Evolutionary conservation across 305 asterid species (phyloP).

Genomic region (Fraxinus paxiana): DNA sequence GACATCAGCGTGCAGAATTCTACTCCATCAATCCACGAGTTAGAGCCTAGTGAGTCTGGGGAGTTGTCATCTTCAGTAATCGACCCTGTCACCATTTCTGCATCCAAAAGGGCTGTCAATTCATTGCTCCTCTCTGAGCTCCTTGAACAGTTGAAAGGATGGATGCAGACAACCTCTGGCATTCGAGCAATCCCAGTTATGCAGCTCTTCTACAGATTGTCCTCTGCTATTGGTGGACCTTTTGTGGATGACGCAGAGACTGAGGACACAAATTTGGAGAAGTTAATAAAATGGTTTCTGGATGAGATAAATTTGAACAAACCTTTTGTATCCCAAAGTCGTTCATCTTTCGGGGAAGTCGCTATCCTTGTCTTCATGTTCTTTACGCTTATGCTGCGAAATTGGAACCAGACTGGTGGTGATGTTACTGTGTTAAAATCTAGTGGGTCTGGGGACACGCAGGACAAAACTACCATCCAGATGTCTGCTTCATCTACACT

Average conservation of each 20-base stretch:
- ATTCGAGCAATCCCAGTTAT: slow-evolving; percentile 86
- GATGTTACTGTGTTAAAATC: slow-evolving; percentile 68
- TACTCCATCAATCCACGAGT: slow-evolving; percentile 71
- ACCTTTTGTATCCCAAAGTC: slow-evolving; percentile 61
- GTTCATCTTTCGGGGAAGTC: slow-evolving; percentile 87
- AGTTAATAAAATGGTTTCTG: slow-evolving; percentile 81
- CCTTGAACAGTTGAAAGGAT: slow-evolving; percentile 92
- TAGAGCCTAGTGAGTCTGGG: slow-evolving; percentile 72
- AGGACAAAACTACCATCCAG: slow-evolving; percentile 59
- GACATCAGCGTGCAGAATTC: slow-evolving; percentile 53
- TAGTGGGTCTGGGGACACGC: slow-evolving; percentile 52
- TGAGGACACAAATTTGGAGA: slow-evolving; percentile 80
- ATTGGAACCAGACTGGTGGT: slow-evolving; percentile 93
- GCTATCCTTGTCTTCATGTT: slow-evolving; percentile 84
- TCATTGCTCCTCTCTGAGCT: slow-evolving; percentile 90
- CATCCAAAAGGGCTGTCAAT: slow-evolving; percentile 93
- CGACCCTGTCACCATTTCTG: slow-evolving; percentile 94
- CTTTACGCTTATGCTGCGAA: slow-evolving; percentile 94
- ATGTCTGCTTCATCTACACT: slow-evolving; percentile 49
- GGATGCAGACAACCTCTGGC: slow-evolving; percentile 89
- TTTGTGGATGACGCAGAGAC: slow-evolving; percentile 62
- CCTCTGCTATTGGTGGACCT: slow-evolving; percentile 97
- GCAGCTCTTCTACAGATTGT: slow-evolving; percentile 90
- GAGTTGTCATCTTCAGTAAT: slow-evolving; percentile 65
- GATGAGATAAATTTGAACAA: slow-evolving; percentile 70